A percentile compares a stretch with the other conserved stretches of the same genome.
phyloP scores from a whole-genome alignment of 2,329 filamentous ascomycete genomes.

The Fusarium napiforme region DNA sequence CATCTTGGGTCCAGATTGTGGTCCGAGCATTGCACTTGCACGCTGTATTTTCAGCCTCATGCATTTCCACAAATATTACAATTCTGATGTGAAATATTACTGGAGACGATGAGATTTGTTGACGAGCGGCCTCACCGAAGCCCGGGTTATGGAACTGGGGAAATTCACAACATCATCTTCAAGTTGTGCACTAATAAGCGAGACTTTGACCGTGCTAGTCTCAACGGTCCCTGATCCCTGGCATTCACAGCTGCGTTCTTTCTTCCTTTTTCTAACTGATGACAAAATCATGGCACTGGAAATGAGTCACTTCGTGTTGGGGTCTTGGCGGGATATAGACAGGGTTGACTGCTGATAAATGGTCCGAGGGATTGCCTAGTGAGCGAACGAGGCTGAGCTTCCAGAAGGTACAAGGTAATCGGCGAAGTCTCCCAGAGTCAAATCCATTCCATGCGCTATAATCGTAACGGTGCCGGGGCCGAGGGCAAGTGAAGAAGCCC shows the following conservation, averaged over 20 bases:
- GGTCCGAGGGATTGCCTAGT: not conserved
- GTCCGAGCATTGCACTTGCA: not conserved
- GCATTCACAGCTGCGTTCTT: not conserved
- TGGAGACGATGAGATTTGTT: not conserved
- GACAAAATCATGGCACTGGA: constrained; percentile 24
- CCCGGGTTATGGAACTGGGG: not conserved
- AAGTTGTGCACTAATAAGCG: constrained; percentile 13
- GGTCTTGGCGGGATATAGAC: constrained; percentile 12
- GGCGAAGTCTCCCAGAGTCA: not conserved
- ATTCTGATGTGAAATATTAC: not conserved
- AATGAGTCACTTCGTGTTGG: constrained; percentile 29
- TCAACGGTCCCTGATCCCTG: constrained; percentile 28
- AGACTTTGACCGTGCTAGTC: constrained; percentile 7
- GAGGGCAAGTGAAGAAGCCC: constrained; percentile 2
- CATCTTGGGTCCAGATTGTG: not conserved
- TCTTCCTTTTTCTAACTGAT: not conserved
- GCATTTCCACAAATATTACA: constrained; percentile 5
- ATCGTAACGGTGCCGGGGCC: not conserved
- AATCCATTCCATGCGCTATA: not conserved
- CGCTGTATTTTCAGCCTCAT: constrained; percentile 26
- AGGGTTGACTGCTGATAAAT: not conserved
- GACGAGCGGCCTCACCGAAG: constrained; percentile 26
- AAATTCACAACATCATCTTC: constrained; percentile 10
- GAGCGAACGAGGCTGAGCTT: constrained; percentile 27
- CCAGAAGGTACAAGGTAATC: constrained; percentile 13